These are phyloP conservation scores for Pelagomonas calceolata DNA, from an alignment of 108 stramenopile genomes.

Conservation along the genomic window DNA sequence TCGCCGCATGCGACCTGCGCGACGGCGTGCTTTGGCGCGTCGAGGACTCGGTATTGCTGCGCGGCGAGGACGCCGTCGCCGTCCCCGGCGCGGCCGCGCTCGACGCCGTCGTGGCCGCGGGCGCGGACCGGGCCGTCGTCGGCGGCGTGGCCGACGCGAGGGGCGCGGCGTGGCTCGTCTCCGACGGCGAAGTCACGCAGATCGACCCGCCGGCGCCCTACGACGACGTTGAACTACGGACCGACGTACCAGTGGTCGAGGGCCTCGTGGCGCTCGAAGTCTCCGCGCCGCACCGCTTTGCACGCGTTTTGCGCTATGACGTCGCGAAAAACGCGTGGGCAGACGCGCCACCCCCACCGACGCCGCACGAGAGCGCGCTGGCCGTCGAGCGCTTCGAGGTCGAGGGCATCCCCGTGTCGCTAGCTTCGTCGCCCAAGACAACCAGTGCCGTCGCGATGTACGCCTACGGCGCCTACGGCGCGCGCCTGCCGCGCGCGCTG, in stretches of 20 bases:
- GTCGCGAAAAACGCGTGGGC: background rate
- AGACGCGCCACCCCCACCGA: background rate
- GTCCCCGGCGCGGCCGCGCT: background rate
- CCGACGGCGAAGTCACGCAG: background rate
- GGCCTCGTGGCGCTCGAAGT: background rate
- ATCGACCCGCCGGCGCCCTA: background rate
- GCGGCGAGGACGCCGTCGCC: background rate
- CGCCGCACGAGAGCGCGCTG: too few relatives aligned
- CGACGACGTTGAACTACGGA: background rate
- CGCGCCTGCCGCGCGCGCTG: background rate
- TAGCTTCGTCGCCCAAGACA: background rate
- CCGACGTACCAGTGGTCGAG: background rate
- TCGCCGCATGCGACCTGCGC: background rate
- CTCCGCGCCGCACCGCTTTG: background rate
- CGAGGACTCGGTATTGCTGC: background rate
- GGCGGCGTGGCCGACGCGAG: background rate
- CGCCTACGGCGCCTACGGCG: background rate
- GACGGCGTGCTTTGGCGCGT: background rate
- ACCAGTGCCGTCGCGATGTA: background rate
- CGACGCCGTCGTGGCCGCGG: background rate
- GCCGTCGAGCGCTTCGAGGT: background rate
- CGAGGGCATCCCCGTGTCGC: background rate
- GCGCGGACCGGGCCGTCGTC: background rate
- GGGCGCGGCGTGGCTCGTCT: background rate
- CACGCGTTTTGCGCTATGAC: background rate